Conservation (phyloP, 2,329 filamentous ascomycete species). For the Colletotrichum coccodes region DNA sequence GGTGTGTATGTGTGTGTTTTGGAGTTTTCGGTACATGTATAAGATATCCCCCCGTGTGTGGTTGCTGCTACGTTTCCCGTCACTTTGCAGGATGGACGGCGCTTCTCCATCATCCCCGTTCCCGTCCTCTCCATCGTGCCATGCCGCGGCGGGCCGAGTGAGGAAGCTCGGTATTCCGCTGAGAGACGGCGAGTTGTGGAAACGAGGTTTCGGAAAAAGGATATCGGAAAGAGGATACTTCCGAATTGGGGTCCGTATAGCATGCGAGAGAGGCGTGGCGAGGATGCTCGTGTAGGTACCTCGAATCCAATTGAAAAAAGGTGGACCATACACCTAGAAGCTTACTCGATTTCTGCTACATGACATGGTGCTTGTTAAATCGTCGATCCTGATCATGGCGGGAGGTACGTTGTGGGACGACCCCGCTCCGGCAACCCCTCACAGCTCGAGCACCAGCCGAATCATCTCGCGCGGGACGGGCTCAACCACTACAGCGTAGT, state of each 20-base stretch:
- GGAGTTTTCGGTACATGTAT: neutral
- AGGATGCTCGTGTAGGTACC: no score
- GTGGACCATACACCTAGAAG: neutral
- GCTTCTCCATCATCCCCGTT: no score
- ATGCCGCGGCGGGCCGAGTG: neutral
- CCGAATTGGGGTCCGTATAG: no score
- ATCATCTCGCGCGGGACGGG: neutral
- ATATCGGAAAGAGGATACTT: no score
- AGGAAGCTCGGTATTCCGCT: no score
- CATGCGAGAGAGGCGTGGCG: no score
- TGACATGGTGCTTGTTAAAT: neutral
- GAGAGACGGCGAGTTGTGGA: no score
- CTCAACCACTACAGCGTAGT: neutral
- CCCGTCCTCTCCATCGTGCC: neutral
- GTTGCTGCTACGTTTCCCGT: neutral
- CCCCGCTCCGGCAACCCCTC: conserved; percentile 2
- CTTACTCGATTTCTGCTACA: neutral
- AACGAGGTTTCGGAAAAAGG: no score
- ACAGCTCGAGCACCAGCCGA: neutral
- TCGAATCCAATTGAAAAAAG: neutral
- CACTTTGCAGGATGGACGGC: no score
- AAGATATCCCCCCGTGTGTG: neutral
- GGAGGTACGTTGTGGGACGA: neutral
- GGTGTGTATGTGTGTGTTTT: neutral
- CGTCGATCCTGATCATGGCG: neutral